Conservation (phyloP, 495 filamentous ascomycete genomes). For the Bombardia bombarda region DNA sequence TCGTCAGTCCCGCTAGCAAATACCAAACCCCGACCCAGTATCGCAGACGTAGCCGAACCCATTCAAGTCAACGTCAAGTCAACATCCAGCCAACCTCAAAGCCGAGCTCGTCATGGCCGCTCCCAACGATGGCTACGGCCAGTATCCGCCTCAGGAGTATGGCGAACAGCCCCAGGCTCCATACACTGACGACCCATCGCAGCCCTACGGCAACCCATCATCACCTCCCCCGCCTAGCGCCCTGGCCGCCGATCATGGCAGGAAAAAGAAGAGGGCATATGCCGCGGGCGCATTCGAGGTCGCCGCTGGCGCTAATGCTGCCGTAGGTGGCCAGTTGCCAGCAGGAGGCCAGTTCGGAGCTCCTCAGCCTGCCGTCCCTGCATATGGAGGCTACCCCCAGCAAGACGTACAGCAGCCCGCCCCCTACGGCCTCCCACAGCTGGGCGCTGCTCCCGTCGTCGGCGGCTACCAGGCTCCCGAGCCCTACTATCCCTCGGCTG, state of each 20-base stretch:
- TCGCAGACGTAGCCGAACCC: background rate
- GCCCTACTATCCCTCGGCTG: conserved; percentile 52
- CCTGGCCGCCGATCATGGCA: conserved; percentile 40
- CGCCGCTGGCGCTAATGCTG: conserved; percentile 81
- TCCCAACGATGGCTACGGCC: conserved; percentile 49
- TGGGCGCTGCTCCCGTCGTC: conserved; percentile 26
- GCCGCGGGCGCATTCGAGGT: conserved; percentile 93
- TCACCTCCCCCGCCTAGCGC: conserved; percentile 30
- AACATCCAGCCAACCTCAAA: background rate
- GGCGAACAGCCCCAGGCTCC: conserved; percentile 33
- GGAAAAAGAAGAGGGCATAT: conserved; percentile 85
- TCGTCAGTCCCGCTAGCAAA: too few species aligned
- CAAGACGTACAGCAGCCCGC: conserved; percentile 50
- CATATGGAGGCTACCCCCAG: conserved; percentile 53
- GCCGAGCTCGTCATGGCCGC: conserved; percentile 36
- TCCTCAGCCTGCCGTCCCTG: conserved; percentile 28
- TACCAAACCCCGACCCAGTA: background rate
- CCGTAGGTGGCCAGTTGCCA: conserved; percentile 35
- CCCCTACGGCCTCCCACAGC: conserved; percentile 44
- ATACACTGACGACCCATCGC: conserved; percentile 27
- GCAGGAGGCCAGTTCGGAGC: conserved; percentile 28
- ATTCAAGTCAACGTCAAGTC: background rate
- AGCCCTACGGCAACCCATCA: conserved; percentile 28
- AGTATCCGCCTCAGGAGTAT: conserved; percentile 59
- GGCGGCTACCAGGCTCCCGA: conserved; percentile 59